These are phyloP conservation scores for Barnettozyma salicaria DNA, from an alignment of 805 yeast species.

Conservation along the genomic window DNA sequence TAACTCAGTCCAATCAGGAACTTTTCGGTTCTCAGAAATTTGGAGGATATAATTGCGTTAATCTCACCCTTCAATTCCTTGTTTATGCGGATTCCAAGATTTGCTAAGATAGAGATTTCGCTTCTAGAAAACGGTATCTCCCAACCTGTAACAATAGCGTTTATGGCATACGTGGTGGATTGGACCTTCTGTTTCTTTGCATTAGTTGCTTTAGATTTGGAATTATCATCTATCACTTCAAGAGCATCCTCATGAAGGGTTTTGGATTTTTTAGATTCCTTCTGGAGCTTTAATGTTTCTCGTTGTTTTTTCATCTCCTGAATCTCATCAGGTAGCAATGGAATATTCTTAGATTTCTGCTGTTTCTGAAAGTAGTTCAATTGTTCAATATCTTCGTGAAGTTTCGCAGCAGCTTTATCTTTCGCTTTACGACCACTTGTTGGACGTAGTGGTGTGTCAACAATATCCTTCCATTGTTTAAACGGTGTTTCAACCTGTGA, in stretches of 20 bases:
- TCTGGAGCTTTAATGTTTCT: slow-evolving; percentile 22
- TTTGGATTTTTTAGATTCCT: slow-evolving; percentile 14
- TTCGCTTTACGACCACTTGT: slow-evolving; percentile 52
- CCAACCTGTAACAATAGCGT: slow-evolving; percentile 62
- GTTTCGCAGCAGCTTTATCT: slow-evolving; percentile 54
- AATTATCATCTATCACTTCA: background rate
- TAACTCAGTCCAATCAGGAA: slow-evolving; percentile 65
- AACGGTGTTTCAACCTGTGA: background rate
- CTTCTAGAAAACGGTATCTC: slow-evolving; percentile 40
- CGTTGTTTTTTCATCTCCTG: slow-evolving; percentile 28
- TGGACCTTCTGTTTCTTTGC: slow-evolving; percentile 1
- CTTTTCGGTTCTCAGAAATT: slow-evolving; percentile 79
- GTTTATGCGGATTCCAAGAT: slow-evolving; percentile 53
- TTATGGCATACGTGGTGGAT: slow-evolving; percentile 28
- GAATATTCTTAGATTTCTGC: slow-evolving; percentile 36
- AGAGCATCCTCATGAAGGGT: slow-evolving; percentile 11
- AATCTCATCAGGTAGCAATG: slow-evolving; percentile 37
- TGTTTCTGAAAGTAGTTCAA: slow-evolving; percentile 59
- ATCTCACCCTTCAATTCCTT: slow-evolving; percentile 28
- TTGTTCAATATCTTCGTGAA: slow-evolving; percentile 65
- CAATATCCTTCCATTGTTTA: slow-evolving; percentile 5
- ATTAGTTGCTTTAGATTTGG: background rate
- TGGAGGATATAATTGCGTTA: slow-evolving; percentile 68
- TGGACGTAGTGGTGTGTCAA: slow-evolving; percentile 12
- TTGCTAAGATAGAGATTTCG: slow-evolving; percentile 38